Base-by-base conservation (phyloP, 75 land plant species). In the Cryptomeria japonica region DNA sequence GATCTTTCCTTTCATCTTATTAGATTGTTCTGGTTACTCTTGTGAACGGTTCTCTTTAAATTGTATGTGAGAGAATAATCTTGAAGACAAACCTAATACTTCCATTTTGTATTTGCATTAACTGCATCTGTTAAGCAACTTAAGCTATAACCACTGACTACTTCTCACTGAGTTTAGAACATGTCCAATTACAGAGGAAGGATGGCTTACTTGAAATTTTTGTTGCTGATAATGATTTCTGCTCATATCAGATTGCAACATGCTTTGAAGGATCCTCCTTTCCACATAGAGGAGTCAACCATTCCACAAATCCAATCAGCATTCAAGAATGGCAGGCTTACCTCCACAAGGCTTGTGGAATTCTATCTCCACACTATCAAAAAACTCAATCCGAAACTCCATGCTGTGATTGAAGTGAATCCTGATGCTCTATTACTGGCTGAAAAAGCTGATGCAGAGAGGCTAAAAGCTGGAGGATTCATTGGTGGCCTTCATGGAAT, bases 371-470 rank as follows among this genome's bases (percentile, higher is more conserved):
- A n/a, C 34, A 88, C 72, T 36, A 94, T 95, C 58, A 10, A 72
- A 13, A 22, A 56, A 39, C 90, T 92, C 39, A 95, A 95, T 85
- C 94, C 93, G 1, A 34, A 32, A 13, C 92, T 95, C 37, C 86
- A 64, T 5, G 90, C 92, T 51, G 93, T 95, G 19, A 84, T 95
- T 36, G 96, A 95, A 85, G 92, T 95, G 28, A 94, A 93, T 77
- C 96, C 96, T 0, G 96, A 92, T 44, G 95, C 96, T 15, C 76
- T 89, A 3, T 14, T 12, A 39, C 93, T 87, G 64, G 96, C 95
- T 3, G 89, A 89, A 25, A 15, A 68, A 34, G 95, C 96, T 32
- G 96, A 95, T 86, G 16, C 25, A 51, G 87, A 92, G 82, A 83
- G 92, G 86, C 15, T 19, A 77, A 73, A 14, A 32, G 31, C 49